Conservation (phyloP, 2,329 filamentous ascomycete species). For the Curvularia sp. region DNA sequence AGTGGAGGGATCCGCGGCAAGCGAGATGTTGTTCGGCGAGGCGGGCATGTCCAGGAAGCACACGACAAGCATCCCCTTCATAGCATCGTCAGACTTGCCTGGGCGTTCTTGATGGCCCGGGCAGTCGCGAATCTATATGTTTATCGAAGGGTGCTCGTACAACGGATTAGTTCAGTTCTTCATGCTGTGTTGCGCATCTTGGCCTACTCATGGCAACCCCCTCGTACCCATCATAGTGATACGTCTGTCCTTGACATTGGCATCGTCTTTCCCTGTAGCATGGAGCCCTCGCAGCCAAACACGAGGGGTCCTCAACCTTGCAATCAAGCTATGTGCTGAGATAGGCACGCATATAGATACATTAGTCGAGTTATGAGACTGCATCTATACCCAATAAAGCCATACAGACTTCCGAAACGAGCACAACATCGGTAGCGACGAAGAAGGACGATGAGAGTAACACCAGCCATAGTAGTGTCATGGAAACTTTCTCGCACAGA, state of each 20-base stretch:
- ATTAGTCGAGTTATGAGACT: not conserved
- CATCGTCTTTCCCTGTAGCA: not conserved
- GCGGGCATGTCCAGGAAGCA: not conserved
- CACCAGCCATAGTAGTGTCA: not conserved
- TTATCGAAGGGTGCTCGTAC: not conserved
- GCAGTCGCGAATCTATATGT: too few species aligned
- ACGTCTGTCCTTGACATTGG: not conserved
- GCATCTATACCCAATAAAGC: not conserved
- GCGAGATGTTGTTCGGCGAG: not conserved
- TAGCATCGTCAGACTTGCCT: not conserved
- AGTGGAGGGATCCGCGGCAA: not conserved
- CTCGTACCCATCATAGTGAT: not conserved
- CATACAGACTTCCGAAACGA: not conserved
- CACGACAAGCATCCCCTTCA: not conserved
- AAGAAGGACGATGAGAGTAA: not conserved
- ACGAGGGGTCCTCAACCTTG: not conserved
- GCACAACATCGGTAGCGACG: not conserved
- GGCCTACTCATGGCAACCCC: not conserved
- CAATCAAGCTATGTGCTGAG: not conserved
- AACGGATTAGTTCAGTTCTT: not conserved
- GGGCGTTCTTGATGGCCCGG: not conserved
- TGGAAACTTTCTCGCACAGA: not conserved
- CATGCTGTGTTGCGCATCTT: not conserved
- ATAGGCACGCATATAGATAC: not conserved
- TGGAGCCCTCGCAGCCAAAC: not conserved